Conservation (phyloP, 306 rosid species). For the Trichosanthes cucumerina region DNA sequence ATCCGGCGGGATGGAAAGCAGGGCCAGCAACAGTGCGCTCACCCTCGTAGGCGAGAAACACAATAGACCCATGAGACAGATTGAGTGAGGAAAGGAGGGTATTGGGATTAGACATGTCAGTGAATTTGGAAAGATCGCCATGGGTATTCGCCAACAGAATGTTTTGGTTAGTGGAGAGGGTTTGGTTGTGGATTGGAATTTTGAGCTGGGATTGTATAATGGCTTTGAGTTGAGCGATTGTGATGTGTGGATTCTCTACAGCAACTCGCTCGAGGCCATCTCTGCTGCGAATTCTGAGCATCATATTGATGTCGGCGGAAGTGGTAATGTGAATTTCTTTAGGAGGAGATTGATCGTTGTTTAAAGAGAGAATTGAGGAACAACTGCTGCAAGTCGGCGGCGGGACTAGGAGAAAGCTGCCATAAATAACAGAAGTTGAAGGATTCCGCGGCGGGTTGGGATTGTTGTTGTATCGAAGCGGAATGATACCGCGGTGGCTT, state of each 20-base stretch:
- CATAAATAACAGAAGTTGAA: background rate
- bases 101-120: slow-evolving; percentile 57
- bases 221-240: slow-evolving; percentile 50
- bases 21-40: slow-evolving; percentile 76
- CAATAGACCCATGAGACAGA: slow-evolving; percentile 64
- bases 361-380: background rate
- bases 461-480: background rate
- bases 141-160: slow-evolving; percentile 51
- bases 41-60: slow-evolving; percentile 63
- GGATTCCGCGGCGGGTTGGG: background rate
- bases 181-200: slow-evolving; percentile 64
- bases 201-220: slow-evolving; percentile 47
- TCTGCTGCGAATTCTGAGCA: slow-evolving; percentile 90
- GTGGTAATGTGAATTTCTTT: background rate
- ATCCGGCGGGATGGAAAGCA: slow-evolving; percentile 58
- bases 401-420: background rate
- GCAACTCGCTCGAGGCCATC: slow-evolving; percentile 81
- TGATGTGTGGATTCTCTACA: slow-evolving; percentile 46
- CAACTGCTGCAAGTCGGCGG: background rate
- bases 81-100: slow-evolving; percentile 43
- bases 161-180: slow-evolving; percentile 73
- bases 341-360: background rate
- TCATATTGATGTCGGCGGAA: slow-evolving; percentile 31
- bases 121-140: slow-evolving; percentile 55
- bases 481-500: background rate